Base-by-base conservation (phyloP, 805 yeast species). In the Metschnikowia baotianmanensis region DNA sequence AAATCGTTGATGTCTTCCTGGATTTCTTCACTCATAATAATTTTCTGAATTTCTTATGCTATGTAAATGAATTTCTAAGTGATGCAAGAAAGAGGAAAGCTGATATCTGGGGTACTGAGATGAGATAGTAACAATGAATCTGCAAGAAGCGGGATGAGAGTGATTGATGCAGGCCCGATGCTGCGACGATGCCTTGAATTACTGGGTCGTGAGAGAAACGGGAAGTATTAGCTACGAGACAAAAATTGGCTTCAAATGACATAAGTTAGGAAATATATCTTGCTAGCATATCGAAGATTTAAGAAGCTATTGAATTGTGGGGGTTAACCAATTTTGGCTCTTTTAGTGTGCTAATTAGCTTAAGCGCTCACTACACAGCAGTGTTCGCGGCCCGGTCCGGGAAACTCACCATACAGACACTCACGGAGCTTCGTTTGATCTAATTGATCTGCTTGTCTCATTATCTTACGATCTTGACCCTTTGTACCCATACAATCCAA, bases 91-190 rank as follows among this genome's bases (percentile, higher is more conserved):
- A n/a, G n/a, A n/a, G n/a, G n/a, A n/a, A n/a, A n/a, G n/a, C n/a
- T n/a, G n/a, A n/a, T n/a, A n/a, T n/a, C n/a, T n/a, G n/a, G n/a
- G n/a, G n/a, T n/a, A n/a, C n/a, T n/a, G n/a, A n/a, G n/a, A n/a
- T n/a, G 20, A n/a, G 19, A 29, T 29, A 9, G 17, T 9, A 2
- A 20, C 17, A n/a, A n/a, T n/a, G n/a, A n/a, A 25, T 23, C 26
- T 8, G 27, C 16, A 31, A 37, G 19, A 31, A 20, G 18, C 24
- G 36, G 31, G 33, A 37, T 37, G 40, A 31, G 42, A 27, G 26
- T 13, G 36, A 24, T 38, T 13, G 36, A 24, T 38, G 42, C 42
- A 38, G 42, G 42, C 42, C 22, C 18, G 33, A 26, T 38, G 42
- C 27, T 34, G 23, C 28, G 28, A 22, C 23, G 15, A 19, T 10